A percentile compares a stretch with the other conserved stretches of the same genome.
phyloP scores from a whole-genome alignment of 78 protist genomes.

The Tieghemostelium lacteum region DNA sequence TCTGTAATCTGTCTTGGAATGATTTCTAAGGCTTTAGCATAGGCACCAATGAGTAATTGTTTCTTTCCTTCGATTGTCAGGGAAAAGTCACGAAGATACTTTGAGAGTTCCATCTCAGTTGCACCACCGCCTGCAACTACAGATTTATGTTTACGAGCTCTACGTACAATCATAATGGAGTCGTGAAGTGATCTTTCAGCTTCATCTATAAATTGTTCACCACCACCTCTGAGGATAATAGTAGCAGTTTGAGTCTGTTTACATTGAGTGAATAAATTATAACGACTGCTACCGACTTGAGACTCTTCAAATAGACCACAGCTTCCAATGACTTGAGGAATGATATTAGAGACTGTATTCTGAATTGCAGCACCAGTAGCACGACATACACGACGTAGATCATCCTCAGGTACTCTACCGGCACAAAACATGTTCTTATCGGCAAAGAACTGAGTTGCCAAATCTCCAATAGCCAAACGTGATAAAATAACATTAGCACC shows the following conservation, averaged over 20 bases:
- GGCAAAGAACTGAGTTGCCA: slow-evolving; percentile 99
- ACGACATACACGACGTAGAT: slow-evolving; percentile 92
- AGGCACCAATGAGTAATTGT: slow-evolving; percentile 97
- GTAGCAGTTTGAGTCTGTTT: slow-evolving; percentile 91
- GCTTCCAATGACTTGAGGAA: slow-evolving; percentile 89
- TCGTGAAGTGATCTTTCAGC: slow-evolving; percentile 99
- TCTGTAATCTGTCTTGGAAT: slow-evolving; percentile 98
- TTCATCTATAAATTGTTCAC: slow-evolving; percentile 98
- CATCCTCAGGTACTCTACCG: slow-evolving; percentile 99
- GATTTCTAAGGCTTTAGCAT: slow-evolving; percentile 98
- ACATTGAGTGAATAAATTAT: slow-evolving; percentile 98
- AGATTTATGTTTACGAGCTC: slow-evolving; percentile 92
- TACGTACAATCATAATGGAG: slow-evolving; percentile 96
- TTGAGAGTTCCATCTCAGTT: slow-evolving; percentile 98
- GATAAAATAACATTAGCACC: slow-evolving; percentile 99
- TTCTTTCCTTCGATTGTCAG: slow-evolving; percentile 93
- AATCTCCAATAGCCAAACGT: slow-evolving; percentile 99
- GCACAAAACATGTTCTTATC: slow-evolving; percentile 99
- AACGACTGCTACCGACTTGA: slow-evolving; percentile 97
- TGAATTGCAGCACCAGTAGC: slow-evolving; percentile 92
- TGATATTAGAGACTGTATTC: slow-evolving; percentile 92
- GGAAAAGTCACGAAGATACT: slow-evolving; percentile 90
- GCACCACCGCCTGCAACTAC: slow-evolving; percentile 99
- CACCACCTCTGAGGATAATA: slow-evolving; percentile 99
- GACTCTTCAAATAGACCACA: slow-evolving; percentile 98